Evolutionary conservation across 1,284 basidiomycete species (phyloP), one percentile per base, ranked within the genome.

Genomic region (Stereum hirsutum): DNA sequence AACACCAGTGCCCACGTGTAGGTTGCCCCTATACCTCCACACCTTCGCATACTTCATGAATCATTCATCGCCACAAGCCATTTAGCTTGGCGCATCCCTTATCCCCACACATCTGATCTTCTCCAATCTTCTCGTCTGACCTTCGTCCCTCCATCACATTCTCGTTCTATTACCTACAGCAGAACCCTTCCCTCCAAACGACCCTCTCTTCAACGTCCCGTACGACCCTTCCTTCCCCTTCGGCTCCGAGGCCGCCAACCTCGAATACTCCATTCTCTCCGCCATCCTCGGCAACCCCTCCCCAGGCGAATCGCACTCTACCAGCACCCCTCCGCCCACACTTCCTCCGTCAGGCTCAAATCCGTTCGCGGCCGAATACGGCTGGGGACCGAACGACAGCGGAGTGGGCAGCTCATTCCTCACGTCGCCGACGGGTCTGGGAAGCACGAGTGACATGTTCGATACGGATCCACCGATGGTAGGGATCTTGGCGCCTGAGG

Each of bases 261-360:
- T 93, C 47, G 92, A 95, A 58, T 94, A 94, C 62, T 89, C 88
- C 38, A 92, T 94, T 48, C 74, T 95, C 6, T 89, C 87, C 27
- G 83, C 85, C n/a, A 94, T 95, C 61, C 72, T 95, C 37, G 87
- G 86, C 27, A 87, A 83, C 52, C 70, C 78, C 32, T 82, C 79
- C 6, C 71, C 76, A 38, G 80, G 80, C 41, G 72, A 73, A 6
- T 54, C 60, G 56, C 35, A 63, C 61, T 41, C 68, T 57, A 42
- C 64, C 65, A 39, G 69, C 63, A 61, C 62, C 19, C 52, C 61
- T 17, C 72, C 70, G 58, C 59, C 65, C 23, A 62, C 65, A 28
- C 52, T 53, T 38, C 68, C 43, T 25, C 44, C 41, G 6, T 37
- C 31, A 37, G 30, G 21, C 7, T 44, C 20, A 25, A 41, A 39